These are phyloP conservation scores for Cinnamomum chago DNA, from an alignment of 164 flowering plant species.

Conservation along the genomic window DNA sequence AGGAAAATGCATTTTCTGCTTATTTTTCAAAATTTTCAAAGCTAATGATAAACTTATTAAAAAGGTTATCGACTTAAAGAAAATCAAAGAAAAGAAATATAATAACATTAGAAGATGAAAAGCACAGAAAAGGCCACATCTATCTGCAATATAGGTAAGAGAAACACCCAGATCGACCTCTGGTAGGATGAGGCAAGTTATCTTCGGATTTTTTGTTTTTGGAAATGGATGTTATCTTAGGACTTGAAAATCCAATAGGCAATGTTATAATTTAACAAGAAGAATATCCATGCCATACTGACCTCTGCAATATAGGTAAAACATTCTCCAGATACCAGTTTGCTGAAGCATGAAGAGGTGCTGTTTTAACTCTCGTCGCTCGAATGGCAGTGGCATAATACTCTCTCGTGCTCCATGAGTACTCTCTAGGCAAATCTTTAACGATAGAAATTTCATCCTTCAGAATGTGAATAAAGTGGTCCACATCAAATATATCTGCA, in stretches of 20 bases:
- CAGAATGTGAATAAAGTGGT: constrained; percentile 83
- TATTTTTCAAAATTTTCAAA: no score
- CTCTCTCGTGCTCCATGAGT: constrained; percentile 95
- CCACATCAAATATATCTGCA: constrained; percentile 90
- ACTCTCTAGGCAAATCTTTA: constrained; percentile 75
- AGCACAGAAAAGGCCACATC: no score
- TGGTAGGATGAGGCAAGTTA: no score
- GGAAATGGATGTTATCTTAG: neutral
- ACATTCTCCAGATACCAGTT: constrained; percentile 95
- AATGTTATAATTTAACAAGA: constrained; percentile 1
- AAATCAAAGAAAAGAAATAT: no score
- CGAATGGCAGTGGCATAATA: constrained; percentile 91
- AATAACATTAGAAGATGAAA: no score
- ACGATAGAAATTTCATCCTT: constrained; percentile 85
- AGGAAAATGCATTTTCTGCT: no score
- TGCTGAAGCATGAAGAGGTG: constrained; percentile 95
- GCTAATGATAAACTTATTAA: no score
- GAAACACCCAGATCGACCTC: no score
- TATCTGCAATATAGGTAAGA: no score
- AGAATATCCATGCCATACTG: constrained; percentile 10
- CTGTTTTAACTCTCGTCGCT: constrained; percentile 76
- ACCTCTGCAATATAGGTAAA: constrained; percentile 82
- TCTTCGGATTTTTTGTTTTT: no score
- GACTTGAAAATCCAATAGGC: neutral
- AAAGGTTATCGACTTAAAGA: no score